These are phyloP conservation scores for Trametes cubensis DNA, from an alignment of 768 basidiomycete genomes.

Conservation along the genomic window DNA sequence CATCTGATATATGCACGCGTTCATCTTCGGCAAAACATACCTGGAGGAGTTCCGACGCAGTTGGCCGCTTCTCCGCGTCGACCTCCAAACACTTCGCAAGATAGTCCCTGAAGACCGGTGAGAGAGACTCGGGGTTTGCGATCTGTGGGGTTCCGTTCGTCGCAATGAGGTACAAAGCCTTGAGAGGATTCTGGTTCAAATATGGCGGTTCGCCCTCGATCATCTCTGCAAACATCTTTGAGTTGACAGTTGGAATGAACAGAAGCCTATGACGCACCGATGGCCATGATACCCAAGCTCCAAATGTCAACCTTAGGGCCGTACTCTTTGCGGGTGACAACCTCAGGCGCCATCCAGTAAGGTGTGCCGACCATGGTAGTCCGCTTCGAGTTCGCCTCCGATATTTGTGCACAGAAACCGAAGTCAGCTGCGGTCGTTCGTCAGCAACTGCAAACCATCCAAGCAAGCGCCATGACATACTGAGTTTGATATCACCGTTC, in stretches of 20 bases:
- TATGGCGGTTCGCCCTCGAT: constrained; percentile 98
- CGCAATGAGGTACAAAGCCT: constrained; percentile 96
- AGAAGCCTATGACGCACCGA: constrained; percentile 51
- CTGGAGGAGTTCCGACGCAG: constrained; percentile 76
- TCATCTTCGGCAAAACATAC: constrained; percentile 43
- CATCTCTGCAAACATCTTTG: constrained; percentile 66
- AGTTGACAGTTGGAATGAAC: background rate
- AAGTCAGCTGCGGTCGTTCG: constrained; percentile 73
- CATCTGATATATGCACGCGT: background rate
- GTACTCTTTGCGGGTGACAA: constrained; percentile 96
- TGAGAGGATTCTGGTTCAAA: constrained; percentile 93
- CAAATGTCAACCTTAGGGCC: constrained; percentile 99
- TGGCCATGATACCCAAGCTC: constrained; percentile 95
- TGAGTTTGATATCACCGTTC: constrained; percentile 96
- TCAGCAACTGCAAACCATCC: background rate
- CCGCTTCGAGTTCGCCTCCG: constrained; percentile 86
- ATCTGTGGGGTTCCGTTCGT: constrained; percentile 98
- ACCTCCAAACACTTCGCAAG: constrained; percentile 88
- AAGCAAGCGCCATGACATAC: constrained; percentile 52
- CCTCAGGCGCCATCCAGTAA: constrained; percentile 99
- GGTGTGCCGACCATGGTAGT: constrained; percentile 99
- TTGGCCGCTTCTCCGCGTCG: constrained; percentile 91
- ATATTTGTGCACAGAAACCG: constrained; percentile 98
- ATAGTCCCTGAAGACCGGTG: constrained; percentile 85
- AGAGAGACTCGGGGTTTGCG: constrained; percentile 82